These are phyloP conservation scores for Lentinula lateritia DNA, from an alignment of 768 basidiomycete species.

Conservation along the genomic window DNA sequence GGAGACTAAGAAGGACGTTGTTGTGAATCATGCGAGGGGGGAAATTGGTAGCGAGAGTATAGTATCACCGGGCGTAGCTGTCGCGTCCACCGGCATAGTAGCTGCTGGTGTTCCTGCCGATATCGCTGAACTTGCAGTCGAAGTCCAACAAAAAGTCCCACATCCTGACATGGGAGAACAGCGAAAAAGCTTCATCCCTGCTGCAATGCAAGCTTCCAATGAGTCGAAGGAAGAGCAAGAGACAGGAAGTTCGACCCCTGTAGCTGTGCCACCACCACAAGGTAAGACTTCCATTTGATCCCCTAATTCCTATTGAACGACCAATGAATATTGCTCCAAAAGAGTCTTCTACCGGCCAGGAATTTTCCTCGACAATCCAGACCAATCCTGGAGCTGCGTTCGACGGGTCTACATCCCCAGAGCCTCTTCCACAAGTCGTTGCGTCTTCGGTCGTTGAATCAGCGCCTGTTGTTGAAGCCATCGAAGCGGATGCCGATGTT, in stretches of 20 bases:
- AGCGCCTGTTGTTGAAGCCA: neutral
- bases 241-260: neutral
- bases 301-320: neutral
- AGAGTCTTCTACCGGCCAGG: neutral
- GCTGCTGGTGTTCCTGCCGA: neutral
- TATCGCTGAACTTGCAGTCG: neutral
- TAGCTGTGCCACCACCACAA: neutral
- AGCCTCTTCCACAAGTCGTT: neutral
- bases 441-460: neutral
- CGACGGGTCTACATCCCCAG: neutral
- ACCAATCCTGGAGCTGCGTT: neutral
- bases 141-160: neutral
- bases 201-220: neutral
- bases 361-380: neutral
- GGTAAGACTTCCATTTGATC: neutral
- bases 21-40: neutral
- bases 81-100: neutral
- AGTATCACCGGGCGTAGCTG: constrained; percentile 6
- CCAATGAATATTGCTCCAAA: neutral
- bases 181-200: too few species aligned
- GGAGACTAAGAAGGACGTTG: neutral
- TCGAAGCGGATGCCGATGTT: neutral
- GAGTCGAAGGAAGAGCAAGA: neutral
- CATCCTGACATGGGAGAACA: neutral
- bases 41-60: neutral